A percentile compares a stretch with the other conserved stretches of the same genome.
Evolutionary conservation across 2,329 filamentous ascomycete genomes (phyloP).

Genomic region (Aspergillus spinulosporus): DNA sequence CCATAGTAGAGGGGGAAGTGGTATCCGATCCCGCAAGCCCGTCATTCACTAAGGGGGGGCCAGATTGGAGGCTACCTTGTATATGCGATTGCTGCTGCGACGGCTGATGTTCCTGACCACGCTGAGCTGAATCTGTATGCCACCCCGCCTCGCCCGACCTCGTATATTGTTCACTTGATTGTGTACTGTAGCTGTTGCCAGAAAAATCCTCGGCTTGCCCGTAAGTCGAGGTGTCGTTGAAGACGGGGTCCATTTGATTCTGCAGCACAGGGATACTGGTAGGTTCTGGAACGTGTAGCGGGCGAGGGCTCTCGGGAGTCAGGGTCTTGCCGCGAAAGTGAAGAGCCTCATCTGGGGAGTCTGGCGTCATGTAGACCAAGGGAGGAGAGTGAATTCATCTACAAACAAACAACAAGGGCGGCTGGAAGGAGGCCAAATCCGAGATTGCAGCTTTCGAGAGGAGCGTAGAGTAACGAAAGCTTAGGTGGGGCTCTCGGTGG

Average conservation of each 20-base stretch:
- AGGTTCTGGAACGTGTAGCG: conserved; percentile 66
- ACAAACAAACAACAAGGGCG: conserved; percentile 28
- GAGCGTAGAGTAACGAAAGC: conserved; percentile 26
- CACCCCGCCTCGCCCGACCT: conserved; percentile 16
- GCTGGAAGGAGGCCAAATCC: conserved; percentile 17
- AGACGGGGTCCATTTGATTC: conserved; percentile 70
- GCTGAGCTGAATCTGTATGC: conserved; percentile 18
- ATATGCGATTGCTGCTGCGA: conserved; percentile 16
- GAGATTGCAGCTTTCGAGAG: conserved; percentile 37
- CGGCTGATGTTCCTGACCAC: conserved; percentile 21
- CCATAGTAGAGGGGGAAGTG: conserved; percentile 15
- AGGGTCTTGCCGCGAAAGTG: conserved; percentile 65
- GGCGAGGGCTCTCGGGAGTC: conserved; percentile 70
- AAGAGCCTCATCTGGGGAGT: conserved; percentile 50
- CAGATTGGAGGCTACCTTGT: conserved; percentile 37
- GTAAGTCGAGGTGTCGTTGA: conserved; percentile 66
- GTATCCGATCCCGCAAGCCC: conserved; percentile 30
- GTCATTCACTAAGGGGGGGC: conserved; percentile 27
- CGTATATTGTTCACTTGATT: conserved; percentile 20
- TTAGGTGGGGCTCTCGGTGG: conserved; percentile 40
- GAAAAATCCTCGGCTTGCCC: conserved; percentile 42
- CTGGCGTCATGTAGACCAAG: conserved; percentile 56
- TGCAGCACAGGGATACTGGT: conserved; percentile 69
- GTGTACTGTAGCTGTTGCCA: conserved; percentile 22
- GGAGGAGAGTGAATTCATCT: conserved; percentile 42